Evolutionary conservation across 108 stramenopile genomes (phyloP), one percentile per base, ranked within the genome.

Genomic region (Hondaea fermentalgiana): DNA sequence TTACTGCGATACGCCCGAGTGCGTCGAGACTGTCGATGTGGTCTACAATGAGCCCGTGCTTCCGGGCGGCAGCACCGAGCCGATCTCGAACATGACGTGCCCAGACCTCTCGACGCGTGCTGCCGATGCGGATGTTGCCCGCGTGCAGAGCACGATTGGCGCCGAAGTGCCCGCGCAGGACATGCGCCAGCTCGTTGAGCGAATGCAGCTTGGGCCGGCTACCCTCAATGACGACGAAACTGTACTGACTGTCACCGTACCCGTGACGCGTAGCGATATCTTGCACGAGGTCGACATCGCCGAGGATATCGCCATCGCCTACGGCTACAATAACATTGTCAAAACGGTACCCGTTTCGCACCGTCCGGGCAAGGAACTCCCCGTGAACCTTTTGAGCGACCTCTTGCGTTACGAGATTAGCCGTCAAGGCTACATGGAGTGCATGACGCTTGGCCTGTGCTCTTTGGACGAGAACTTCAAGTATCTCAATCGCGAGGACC

Each of bases 251-350:
- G 98, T 98, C 59, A 96, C 97, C 35, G 98, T 99, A 10, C 99
- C 99, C 59, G 97, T 97, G 25, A 99, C 99, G 25, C 96, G 99
- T 29, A 94, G 93, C 45, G 99, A 99, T 90, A 96, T 99, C 87
- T 89, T 99, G 45, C 99, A 99, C 89, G 94, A 98, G 4, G 97
- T 98, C 43, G 99, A 99, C 90, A 96, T 99, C 89, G 95, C 97
- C 60, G 99, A 99, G 93, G 99, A 99, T 91, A 95, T 99, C 69
- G 99, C 97, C 60, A 98, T 99, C 90, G 98, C 99, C 45, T 98
- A 95, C 90, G 99, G 99, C 10, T 99, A 98, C 96, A 99, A 99
- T 95, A 98, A 98, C 72, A 96, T 99, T 90, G 93, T 92, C 91
- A 96, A 57, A 90, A 95, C 90, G 44, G 93, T 99, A 5, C 98